Evolutionary conservation across 2,329 filamentous ascomycete species (phyloP), one percentile per base, ranked within the genome.

Genomic region (Fusarium beomiforme): DNA sequence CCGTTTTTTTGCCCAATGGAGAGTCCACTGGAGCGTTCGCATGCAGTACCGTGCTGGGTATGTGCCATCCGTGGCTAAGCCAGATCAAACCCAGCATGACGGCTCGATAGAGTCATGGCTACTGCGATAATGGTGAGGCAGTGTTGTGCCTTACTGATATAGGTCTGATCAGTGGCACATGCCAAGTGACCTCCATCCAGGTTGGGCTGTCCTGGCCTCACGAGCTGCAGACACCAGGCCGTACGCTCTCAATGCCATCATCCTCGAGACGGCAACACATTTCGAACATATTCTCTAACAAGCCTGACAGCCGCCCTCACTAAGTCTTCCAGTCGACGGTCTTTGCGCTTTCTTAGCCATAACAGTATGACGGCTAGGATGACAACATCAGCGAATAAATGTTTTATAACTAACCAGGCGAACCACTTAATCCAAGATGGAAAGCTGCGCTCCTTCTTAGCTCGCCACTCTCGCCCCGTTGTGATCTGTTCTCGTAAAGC

Each of bases 401-500:
- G 94, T 78, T 94, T 93, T 42, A 91, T 80, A 23, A 88, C 79
- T 42, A 89, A 81, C 92, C 92, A 95, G 1, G 92, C 79, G 6
- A 91, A 74, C 88, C 93, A 93, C 46, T 88, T 85, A 2, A 91
- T 51, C 93, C 93, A 97, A 3, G 90, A 87, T 51, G 89, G 86
- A 26, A 92, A 80, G 58, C 88, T 91, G 67, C 88, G 88, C 67
- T 89, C 88, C 72, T 87, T 91, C 72, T 88, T 88, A 21, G 89
- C 87, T 68, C 89, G 88, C 83, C 92, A 92, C 72, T 95, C 89
- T 16, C 92, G 87, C 0, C 93, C 90, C 0, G 90, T 88, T 58
- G 94, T 92, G 73, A 98, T 92, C 78, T 98, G 95, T 81, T 99
- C 96, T 37, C 96, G 89, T 68, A 98, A 82, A 1, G 96, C 96